These are phyloP conservation scores for Comarum palustre DNA, from an alignment of 306 rosid genomes.

Conservation along the genomic window DNA sequence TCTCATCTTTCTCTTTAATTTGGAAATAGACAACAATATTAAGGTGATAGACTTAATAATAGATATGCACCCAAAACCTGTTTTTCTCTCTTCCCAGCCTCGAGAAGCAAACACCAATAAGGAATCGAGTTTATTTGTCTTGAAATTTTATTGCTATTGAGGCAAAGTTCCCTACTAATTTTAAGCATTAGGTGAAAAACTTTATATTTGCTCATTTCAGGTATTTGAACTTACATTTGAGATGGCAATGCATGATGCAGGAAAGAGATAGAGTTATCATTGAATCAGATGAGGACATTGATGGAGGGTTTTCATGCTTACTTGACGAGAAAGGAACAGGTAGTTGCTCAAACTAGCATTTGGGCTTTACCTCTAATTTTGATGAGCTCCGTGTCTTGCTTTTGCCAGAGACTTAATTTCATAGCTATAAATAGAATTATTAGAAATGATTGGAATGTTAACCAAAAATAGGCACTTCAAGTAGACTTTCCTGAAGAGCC, in stretches of 20 bases:
- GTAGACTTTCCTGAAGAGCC: no score
- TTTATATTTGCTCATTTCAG: slow-evolving; percentile 20
- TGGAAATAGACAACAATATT: not conserved
- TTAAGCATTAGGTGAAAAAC: slow-evolving; percentile 15
- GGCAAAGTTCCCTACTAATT: slow-evolving; percentile 10
- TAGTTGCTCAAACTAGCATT: slow-evolving; percentile 36
- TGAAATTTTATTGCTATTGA: slow-evolving; percentile 22
- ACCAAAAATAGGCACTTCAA: not conserved
- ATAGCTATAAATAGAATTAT: not conserved
- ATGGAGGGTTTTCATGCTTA: slow-evolving; percentile 67
- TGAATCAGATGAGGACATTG: slow-evolving; percentile 83
- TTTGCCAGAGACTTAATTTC: not conserved
- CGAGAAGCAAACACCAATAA: no score
- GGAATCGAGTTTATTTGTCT: not conserved
- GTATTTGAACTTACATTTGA: slow-evolving; percentile 16
- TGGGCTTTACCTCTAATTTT: slow-evolving; percentile 6
- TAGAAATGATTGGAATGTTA: not conserved
- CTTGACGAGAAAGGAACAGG: slow-evolving; percentile 55
- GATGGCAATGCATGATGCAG: slow-evolving; percentile 41
- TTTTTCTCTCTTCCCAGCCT: no score
- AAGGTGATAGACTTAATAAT: slow-evolving; percentile 8
- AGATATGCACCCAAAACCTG: not conserved
- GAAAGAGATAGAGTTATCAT: slow-evolving; percentile 57
- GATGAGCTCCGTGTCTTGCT: not conserved
- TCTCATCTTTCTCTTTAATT: slow-evolving; percentile 12